Percentiles rank a stretch among this genome's conserved stretches.
These are phyloP conservation scores for Carpinus fangiana DNA, from an alignment of 306 rosid species.

Conservation along the genomic window DNA sequence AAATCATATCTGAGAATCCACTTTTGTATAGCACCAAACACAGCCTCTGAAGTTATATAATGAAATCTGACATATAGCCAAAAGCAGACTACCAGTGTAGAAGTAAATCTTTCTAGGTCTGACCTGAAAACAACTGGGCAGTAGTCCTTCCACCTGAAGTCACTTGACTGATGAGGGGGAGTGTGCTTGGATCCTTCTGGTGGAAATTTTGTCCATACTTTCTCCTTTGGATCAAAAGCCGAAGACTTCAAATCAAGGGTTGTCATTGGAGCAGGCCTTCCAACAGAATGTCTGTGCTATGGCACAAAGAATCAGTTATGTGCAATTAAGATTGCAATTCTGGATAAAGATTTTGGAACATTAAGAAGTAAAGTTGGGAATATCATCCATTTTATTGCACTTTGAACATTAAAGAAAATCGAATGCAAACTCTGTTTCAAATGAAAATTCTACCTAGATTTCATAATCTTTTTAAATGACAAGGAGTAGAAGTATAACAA, in stretches of 20 bases:
- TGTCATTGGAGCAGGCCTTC: constrained; percentile 92
- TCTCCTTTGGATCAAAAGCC: constrained; percentile 92
- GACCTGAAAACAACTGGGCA: constrained; percentile 97
- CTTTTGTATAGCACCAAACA: not conserved
- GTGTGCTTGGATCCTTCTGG: constrained; percentile 96
- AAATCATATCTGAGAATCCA: constrained; percentile 2
- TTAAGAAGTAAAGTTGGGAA: not conserved
- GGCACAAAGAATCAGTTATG: constrained; percentile 53
- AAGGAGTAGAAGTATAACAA: not conserved
- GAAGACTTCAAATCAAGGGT: constrained; percentile 83
- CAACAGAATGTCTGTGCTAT: constrained; percentile 94
- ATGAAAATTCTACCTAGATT: not conserved
- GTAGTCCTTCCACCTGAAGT: constrained; percentile 95
- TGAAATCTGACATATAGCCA: not conserved
- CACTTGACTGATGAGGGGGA: constrained; percentile 88
- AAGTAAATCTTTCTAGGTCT: constrained; percentile 25
- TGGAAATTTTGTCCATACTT: constrained; percentile 93
- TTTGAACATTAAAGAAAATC: not conserved
- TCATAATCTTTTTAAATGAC: not conserved
- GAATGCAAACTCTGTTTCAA: not conserved
- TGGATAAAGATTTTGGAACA: not conserved
- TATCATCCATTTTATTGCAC: not conserved
- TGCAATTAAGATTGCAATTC: constrained; percentile 35
- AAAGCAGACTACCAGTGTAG: constrained; percentile 19
- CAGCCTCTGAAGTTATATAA: not conserved